Evolutionary conservation across 2,329 filamentous ascomycete species (phyloP), one percentile per base, ranked within the genome.

Genomic region (Aaosphaeria pasadenensis): DNA sequence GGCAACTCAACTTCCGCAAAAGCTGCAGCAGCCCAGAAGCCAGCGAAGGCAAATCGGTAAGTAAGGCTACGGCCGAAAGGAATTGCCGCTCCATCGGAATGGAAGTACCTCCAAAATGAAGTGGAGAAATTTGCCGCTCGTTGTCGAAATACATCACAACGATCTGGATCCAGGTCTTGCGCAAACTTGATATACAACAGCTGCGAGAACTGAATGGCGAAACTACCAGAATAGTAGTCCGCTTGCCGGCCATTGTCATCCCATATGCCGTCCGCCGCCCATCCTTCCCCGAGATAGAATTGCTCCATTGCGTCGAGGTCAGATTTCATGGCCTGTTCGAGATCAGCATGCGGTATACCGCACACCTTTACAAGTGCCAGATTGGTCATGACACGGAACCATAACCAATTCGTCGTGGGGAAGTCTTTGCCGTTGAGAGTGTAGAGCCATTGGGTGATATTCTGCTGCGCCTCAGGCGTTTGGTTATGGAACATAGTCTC

Each of bases 41-140:
- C 78, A 5, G 69, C 75, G 5, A 73, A 73, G 0, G 78, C 76
- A 41, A 80, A 81, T 0, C 77, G 70, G 46, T 81, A 81, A 0
- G 77, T 78, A 2, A 80, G 55, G 32, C 73, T 76, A 11, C 78
- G 66, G 1, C 78, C 78, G 47, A 80, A 81, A 0, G 78, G 77
- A 11, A 81, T 80, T 0, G 75, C 70, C 11, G 76, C 70, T 71
- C 75, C 75, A 31, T 70, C 53, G 0, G 54, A 39, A 39, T 76
- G 70, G 53, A 78, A 78, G 44, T 77, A 78, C 35, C 62, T 58
- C 74, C 74, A 78, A 39, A 75, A 73, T 0, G 55, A 50, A 3
- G 45, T 24, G 0, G 63, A 69, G 57, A 76, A 78, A 0, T 68
- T 54, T 11, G 59, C 59, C 0, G 75, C 75, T 11, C 63, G 58